Conservation (phyloP, 345 rosid genomes). For the Salix udensis region DNA sequence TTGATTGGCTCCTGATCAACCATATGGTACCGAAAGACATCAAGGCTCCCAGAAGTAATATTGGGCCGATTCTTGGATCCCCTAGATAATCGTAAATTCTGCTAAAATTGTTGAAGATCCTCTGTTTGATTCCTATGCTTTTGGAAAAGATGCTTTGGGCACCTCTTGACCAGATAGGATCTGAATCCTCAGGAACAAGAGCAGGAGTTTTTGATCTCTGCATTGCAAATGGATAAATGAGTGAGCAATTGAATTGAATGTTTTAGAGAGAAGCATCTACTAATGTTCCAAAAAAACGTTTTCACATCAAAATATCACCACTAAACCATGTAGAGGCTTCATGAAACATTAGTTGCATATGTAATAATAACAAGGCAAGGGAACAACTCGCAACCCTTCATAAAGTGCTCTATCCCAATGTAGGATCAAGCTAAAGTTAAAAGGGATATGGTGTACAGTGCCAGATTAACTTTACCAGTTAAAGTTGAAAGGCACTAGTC, state of each 20-base stretch:
- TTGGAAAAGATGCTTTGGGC: slow-evolving; percentile 43
- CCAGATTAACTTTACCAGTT: not conserved
- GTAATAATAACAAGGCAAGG: too few relatives aligned
- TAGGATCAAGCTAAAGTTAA: not conserved
- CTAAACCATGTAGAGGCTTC: not conserved
- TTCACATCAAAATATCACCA: not conserved
- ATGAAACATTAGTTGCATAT: too few relatives aligned
- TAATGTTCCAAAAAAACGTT: not conserved
- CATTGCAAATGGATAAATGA: slow-evolving; percentile 6
- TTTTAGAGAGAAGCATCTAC: not conserved
- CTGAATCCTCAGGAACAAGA: slow-evolving; percentile 74
- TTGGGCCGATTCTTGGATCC: slow-evolving; percentile 84
- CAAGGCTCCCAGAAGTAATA: slow-evolving; percentile 72
- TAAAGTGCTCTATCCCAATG: too few relatives aligned
- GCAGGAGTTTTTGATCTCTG: slow-evolving; percentile 80
- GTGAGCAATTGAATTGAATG: not conserved
- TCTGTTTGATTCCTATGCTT: slow-evolving; percentile 55
- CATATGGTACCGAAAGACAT: slow-evolving; percentile 64
- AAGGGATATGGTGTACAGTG: not conserved
- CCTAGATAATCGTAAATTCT: slow-evolving; percentile 43
- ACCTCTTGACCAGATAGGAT: slow-evolving; percentile 64
- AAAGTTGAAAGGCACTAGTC: not conserved
- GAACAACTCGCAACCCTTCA: too few relatives aligned
- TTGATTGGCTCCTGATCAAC: slow-evolving; percentile 58
- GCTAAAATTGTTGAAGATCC: slow-evolving; percentile 27